phyloP scores from a whole-genome alignment of 139 green algal genomes.

The Coelastrella sp. region DNA sequence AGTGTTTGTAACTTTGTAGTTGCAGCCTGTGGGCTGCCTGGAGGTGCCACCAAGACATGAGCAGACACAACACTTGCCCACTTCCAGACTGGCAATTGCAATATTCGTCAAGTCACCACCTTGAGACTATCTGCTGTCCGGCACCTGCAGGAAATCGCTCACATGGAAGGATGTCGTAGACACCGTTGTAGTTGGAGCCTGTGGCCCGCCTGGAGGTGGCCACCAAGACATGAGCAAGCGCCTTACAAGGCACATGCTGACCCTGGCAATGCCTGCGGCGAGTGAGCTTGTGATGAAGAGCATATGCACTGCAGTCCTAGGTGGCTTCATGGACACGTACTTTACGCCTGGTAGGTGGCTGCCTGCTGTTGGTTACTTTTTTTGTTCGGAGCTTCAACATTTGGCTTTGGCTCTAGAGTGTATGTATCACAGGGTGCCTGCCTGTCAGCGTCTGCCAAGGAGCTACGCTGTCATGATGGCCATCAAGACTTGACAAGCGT shows the following conservation, averaged over 20 bases:
- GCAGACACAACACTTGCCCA: too few relatives aligned
- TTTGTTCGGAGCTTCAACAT: too few relatives aligned
- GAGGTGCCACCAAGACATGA: constrained; percentile 71
- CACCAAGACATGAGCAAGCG: constrained; percentile 63
- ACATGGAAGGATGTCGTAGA: constrained; percentile 91
- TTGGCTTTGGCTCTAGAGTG: not conserved
- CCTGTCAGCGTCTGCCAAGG: too few relatives aligned
- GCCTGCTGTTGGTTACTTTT: too few relatives aligned
- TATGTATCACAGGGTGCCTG: not conserved
- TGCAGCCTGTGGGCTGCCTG: constrained; percentile 83
- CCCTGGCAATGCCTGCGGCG: constrained; percentile 75
- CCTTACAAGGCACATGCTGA: constrained; percentile 81
- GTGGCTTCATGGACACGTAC: constrained; percentile 75
- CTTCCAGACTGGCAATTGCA: too few relatives aligned
- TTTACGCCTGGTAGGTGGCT: constrained; percentile 61
- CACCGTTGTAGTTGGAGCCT: constrained; percentile 72
- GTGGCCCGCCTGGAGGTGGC: constrained; percentile 83
- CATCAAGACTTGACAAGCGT: too few relatives aligned
- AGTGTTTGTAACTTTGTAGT: constrained; percentile 75
- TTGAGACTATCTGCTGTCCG: too few relatives aligned
- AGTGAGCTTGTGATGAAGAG: constrained; percentile 66
- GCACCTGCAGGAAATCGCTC: constrained; percentile 54
- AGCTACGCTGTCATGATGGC: too few relatives aligned
- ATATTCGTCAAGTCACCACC: too few relatives aligned
- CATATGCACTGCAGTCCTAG: constrained; percentile 81